Base-by-base conservation (phyloP, 345 rosid species). In the Iberis pinnata region DNA sequence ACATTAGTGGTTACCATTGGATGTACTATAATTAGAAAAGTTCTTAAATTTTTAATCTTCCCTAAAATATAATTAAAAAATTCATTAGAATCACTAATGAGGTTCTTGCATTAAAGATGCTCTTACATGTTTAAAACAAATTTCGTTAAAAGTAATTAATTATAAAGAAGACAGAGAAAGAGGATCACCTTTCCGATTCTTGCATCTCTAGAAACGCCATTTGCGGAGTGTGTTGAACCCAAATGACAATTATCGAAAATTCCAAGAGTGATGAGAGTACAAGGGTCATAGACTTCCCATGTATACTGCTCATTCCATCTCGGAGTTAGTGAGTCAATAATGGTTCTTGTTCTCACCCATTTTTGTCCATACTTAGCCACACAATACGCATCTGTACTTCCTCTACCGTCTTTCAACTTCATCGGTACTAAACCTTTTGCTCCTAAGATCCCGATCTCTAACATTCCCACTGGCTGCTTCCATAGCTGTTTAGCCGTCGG, bases 251-350 rank as follows among this genome's bases (percentile, higher is more conserved):
- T 82, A 56, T 88, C 84, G 1, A 85, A 85, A 49, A 88, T 77
- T 25, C 88, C 97, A 15, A 85, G 35, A 5, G 97, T 79, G 59
- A 88, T 78, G 56, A 85, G 84, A 3, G 92, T 85, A 80, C 92
- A 88, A 26, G 95, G 95, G 56, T 88, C 87, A 37, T 80, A 82
- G 9, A 88, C 97, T 67, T 88, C 97, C 92, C 97, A 85, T 0
- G 88, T 82, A 69, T 85, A 84, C 25, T 87, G 89, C 73, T 87
- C 93, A 49, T 80, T 87, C 89, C 89, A 84, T 54, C 51, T 76
- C 2, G 95, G 97, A 61, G 63, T 75, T 35, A 76, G 58, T 4
- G 69, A 59, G 43, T 81, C 78, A 5, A 85, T 62, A 54, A 79
- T 72, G 36, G 89, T 88, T 70, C 88, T 65, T 1, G 85, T 85